Evolutionary conservation across 495 filamentous ascomycete species (phyloP), one percentile per base, ranked within the genome.

Genomic region (Penicillium alfredii): DNA sequence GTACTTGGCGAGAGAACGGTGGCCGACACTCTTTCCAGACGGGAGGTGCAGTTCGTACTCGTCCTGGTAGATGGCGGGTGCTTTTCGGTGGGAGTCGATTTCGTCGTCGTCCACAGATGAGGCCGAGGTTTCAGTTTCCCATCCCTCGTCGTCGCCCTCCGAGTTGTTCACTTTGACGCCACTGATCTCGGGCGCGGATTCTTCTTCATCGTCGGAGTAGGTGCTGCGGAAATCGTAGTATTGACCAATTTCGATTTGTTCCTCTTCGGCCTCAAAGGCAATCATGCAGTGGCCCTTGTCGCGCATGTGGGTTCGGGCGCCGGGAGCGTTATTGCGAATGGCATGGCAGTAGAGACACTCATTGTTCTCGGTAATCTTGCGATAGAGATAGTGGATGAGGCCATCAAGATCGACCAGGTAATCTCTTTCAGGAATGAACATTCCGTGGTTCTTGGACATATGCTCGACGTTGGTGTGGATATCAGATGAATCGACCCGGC

Each of bases 221-320:
- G 92, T 93, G 61, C 81, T 81, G 36, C 82, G 72, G 76, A 99
- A 99, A 58, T 99, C 93, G 65, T 97, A 99, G 65, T 86, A 97
- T 29, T 97, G 84, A n/a, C 92, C 93, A 41, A 99, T 82, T 36
- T 93, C 88, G 11, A 99, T 71, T 63, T 94, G 87, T 53, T 99
- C 88, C 21, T 83, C 83, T 53, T 95, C 86, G 0, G 77, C 80
- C 28, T 83, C 81, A 58, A 93, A 99, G 1, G 86, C 88, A 44
- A 99, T 89, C 76, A 86, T 94, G 69, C 88, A 96, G 61, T 99
- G 92, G 6, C 85, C 80, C 62, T 88, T 89, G 59, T 99, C 92
- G 21, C 82, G 81, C 92, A 99, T 99, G 58, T 99, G 92, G 0
- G 86, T 93, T 43, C 92, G 86, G 23, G 86, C 74, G 9, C 84